Conservation (phyloP, 257 asterid genomes). For the Solanum tacnaense region DNA sequence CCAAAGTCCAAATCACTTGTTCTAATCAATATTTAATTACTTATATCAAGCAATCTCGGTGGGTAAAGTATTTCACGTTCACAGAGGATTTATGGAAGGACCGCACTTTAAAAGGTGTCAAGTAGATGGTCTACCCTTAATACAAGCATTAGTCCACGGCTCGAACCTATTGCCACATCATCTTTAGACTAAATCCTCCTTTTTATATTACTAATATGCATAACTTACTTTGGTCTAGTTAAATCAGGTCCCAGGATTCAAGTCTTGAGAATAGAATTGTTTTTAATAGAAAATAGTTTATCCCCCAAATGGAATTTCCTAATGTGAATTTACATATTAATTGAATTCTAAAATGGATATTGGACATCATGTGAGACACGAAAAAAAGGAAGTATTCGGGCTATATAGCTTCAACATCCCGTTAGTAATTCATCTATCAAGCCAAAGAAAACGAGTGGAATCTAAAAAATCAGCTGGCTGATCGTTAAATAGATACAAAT, state of each 20-base stretch:
- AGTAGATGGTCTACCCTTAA: no score
- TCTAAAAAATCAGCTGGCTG: fast-evolving
- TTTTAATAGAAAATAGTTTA: neutral
- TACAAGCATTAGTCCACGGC: neutral
- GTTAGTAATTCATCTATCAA: neutral
- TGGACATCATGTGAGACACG: neutral
- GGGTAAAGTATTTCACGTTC: neutral
- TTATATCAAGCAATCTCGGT: neutral
- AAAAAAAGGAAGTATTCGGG: neutral
- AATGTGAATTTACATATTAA: neutral
- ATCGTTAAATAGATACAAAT: neutral
- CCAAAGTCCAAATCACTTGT: neutral
- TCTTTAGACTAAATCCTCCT: neutral
- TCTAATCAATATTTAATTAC: neutral
- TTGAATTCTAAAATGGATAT: neutral
- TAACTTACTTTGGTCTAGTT: neutral
- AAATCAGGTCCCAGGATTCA: neutral
- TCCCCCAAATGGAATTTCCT: neutral
- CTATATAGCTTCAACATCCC: neutral
- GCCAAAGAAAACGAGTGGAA: neutral
- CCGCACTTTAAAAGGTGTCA: no score
- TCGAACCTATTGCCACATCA: neutral
- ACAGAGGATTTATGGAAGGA: neutral
- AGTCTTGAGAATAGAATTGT: neutral
- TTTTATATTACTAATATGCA: neutral